Percentiles rank a stretch among this genome's conserved stretches.
Evolutionary conservation across 805 yeast species (phyloP).

Genomic region (Komagataella mondaviorum): DNA sequence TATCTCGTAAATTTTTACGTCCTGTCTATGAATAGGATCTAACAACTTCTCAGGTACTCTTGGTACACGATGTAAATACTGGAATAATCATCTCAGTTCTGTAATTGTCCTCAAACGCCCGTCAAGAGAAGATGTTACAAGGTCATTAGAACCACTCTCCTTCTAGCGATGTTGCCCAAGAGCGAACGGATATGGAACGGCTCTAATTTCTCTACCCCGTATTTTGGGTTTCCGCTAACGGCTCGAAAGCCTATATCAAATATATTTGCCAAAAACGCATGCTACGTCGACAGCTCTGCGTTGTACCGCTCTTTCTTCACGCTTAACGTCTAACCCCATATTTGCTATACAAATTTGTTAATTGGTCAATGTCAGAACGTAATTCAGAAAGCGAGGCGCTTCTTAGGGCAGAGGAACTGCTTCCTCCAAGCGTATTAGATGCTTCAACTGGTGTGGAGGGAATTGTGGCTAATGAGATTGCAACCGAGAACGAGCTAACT

Average conservation of each 20-base stretch:
- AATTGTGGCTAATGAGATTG: conserved; percentile 6
- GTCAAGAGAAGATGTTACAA: no score
- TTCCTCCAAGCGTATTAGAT: conserved; percentile 1
- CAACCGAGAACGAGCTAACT: conserved; percentile 1
- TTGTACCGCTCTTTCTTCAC: background rate
- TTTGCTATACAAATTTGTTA: background rate
- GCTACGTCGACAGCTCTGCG: background rate
- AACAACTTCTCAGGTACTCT: no score
- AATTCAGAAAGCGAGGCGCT: background rate
- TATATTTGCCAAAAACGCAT: background rate
- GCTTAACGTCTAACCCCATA: background rate
- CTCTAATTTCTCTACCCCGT: background rate
- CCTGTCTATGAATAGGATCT: no score
- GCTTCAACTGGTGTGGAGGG: conserved; percentile 6
- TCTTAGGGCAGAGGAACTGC: background rate
- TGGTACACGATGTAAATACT: no score
- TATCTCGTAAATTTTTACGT: no score
- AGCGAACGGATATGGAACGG: no score
- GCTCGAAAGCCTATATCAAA: background rate
- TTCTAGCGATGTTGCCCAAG: no score
- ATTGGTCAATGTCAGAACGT: background rate
- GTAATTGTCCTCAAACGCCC: no score
- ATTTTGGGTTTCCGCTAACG: background rate
- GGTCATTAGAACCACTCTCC: no score
- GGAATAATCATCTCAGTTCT: no score